Base-by-base conservation (phyloP, 2,329 filamentous ascomycete species). In the Ophiostoma ips region DNA sequence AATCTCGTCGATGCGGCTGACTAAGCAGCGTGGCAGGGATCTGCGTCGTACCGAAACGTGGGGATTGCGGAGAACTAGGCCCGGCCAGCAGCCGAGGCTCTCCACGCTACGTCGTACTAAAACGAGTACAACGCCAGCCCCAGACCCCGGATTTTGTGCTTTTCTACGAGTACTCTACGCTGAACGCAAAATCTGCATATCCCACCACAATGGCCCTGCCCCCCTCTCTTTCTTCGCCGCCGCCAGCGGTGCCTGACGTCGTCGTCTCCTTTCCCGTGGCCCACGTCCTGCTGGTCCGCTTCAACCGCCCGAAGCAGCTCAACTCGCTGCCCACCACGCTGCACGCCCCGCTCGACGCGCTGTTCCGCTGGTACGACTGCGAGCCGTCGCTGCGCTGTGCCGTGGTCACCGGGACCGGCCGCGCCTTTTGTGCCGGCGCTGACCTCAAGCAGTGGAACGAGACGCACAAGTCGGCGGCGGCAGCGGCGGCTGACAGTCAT, bases 361-460 rank as follows among this genome's bases (percentile, higher is more conserved):
- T 77, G 24, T 66, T 58, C 55, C 54, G 65, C 15, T 83, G 77
- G 73, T 82, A 76, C 61, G 81, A 85, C 59, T 60, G 59, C n/a
- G 73, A 84, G 61, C 73, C 78, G 1, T 63, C 63, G 1, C 70
- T 84, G 44, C 73, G 75, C 43, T 79, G 76, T 59, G 79, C 76
- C 43, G 70, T 85, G 2, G 60, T 85, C 43, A 83, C 80, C 1
- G 81, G 81, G 18, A 64, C 67, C 0, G 80, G 79, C 0, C 68
- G 77, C 10, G 78, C 79, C 0, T 85, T 85, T 58, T 84, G 79
- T 61, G 78, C 80, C 0, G 81, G 81, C 15, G 79, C 79, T 33
- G 81, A 84, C 59, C 69, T 85, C 16, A 79, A 78, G 61, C 79
- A 83, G 64, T 83, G 79, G 77, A 66, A 73, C 51, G 62, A 63